Evolutionary conservation across 1,139 yeast species (phyloP).

Genomic region (Yamadazyma membranifaciens): DNA sequence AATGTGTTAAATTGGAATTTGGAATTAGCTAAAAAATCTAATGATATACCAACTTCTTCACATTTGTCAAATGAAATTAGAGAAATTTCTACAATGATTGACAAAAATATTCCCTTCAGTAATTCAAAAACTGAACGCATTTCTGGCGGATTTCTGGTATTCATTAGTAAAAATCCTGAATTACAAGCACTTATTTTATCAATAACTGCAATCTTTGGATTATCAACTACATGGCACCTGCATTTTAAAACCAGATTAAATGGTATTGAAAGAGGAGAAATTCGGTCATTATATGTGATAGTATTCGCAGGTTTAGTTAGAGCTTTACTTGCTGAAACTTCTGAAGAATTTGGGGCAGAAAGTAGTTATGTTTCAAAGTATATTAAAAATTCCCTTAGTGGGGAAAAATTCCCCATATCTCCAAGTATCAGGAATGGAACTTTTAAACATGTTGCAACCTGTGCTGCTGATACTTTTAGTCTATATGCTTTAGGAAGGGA

Average conservation of each 20-base stretch:
- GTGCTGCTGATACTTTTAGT: constrained; percentile 4
- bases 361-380: constrained; percentile 2
- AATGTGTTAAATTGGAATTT: constrained; percentile 7
- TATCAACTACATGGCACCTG: constrained; percentile 3
- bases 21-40: constrained; percentile 2
- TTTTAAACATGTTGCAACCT: constrained; percentile 4
- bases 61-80: constrained; percentile 1
- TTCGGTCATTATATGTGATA: constrained; percentile 1
- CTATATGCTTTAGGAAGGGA: neutral
- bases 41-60: neutral
- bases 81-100: neutral
- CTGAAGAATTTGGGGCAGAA: constrained; percentile 6
- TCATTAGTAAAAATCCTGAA: constrained; percentile 5
- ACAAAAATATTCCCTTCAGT: neutral
- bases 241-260: constrained; percentile 2
- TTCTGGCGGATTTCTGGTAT: neutral
- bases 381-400: neutral
- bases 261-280: constrained; percentile 1
- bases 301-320: constrained; percentile 5
- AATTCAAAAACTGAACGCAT: neutral
- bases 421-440: constrained; percentile 3
- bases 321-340: constrained; percentile 4
- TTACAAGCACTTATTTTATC: constrained; percentile 6
- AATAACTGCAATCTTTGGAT: constrained; percentile 1
- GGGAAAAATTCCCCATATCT: neutral